Percentiles rank a stretch among this genome's conserved stretches.
These are phyloP conservation scores for Adansonia grandidieri DNA, from an alignment of 441 rosid genomes.

Conservation along the genomic window DNA sequence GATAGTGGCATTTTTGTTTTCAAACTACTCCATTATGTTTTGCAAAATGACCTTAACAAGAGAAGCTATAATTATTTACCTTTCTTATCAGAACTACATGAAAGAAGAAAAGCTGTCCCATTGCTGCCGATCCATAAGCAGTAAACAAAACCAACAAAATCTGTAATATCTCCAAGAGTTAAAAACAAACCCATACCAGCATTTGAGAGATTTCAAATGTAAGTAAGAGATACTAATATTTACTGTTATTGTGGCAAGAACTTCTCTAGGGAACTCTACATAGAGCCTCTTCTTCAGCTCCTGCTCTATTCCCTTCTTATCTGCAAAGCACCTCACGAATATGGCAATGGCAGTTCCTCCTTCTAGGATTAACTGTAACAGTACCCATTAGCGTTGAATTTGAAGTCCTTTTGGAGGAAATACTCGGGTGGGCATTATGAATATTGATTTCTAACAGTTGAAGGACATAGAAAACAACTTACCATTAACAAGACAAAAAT, in stretches of 20 bases:
- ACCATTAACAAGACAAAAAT: conserved; percentile 84
- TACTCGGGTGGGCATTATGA: too few relatives aligned
- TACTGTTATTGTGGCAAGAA: conserved; percentile 87
- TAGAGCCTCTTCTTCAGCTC: conserved; percentile 65
- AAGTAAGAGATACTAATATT: background rate
- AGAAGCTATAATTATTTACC: conserved; percentile 45
- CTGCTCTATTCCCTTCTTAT: conserved; percentile 75
- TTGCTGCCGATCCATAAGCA: conserved; percentile 83
- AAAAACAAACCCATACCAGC: conserved; percentile 24
- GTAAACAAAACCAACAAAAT: conserved; percentile 73
- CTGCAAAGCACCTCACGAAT: conserved; percentile 85
- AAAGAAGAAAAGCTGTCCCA: conserved; percentile 96
- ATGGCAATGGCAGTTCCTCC: conserved; percentile 91
- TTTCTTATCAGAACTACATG: conserved; percentile 89
- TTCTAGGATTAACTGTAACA: conserved; percentile 72
- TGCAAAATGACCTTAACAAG: background rate
- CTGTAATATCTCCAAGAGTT: conserved; percentile 47
- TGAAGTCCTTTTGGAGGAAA: background rate
- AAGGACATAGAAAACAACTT: conserved; percentile 30
- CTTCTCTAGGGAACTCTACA: conserved; percentile 70
- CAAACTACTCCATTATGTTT: background rate
- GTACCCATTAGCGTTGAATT: background rate
- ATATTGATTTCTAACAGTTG: background rate
- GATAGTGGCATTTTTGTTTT: background rate
- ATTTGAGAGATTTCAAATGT: conserved; percentile 7